phyloP scores from a whole-genome alignment of 2,329 filamentous ascomycete species.

The Epichloe sp. region DNA sequence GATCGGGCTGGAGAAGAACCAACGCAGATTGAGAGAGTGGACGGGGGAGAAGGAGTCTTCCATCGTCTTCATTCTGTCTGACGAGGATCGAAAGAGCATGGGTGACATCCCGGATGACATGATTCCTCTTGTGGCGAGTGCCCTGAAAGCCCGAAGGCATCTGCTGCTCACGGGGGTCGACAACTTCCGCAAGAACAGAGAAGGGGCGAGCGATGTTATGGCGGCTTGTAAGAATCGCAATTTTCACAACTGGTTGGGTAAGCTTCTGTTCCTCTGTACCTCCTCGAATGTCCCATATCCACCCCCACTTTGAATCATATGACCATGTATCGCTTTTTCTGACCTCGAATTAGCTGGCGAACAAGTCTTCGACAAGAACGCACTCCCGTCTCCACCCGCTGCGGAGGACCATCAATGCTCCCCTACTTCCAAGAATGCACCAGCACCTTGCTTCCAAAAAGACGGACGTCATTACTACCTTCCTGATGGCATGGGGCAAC shows the following conservation, averaged over 20 bases:
- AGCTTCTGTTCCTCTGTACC: constrained; percentile 3
- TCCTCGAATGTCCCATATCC: neutral
- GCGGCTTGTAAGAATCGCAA: constrained; percentile 13
- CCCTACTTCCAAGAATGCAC: constrained; percentile 9
- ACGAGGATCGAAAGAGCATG: constrained; percentile 15
- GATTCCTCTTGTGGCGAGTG: constrained; percentile 17
- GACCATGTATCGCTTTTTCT: no score
- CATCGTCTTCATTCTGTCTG: constrained; percentile 15
- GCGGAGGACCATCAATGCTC: constrained; percentile 8
- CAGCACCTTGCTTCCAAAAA: constrained; percentile 9
- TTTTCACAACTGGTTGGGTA: constrained; percentile 26
- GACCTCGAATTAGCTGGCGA: constrained; percentile 15
- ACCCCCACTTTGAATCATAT: no score
- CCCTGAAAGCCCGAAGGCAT: constrained; percentile 20
- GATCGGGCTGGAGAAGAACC: constrained; percentile 18
- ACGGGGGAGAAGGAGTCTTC: constrained; percentile 5
- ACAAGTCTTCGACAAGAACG: constrained; percentile 13
- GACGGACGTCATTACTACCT: constrained; percentile 16
- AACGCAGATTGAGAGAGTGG: constrained; percentile 19
- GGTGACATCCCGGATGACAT: constrained; percentile 17
- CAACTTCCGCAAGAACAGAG: constrained; percentile 4
- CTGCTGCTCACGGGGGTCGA: constrained; percentile 12
- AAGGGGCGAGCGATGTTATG: constrained; percentile 11
- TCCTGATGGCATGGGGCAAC: constrained; percentile 1
- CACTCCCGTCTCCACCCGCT: constrained; percentile 17